Evolutionary conservation across 1,284 basidiomycete genomes (phyloP), one percentile per base, ranked within the genome.

Genomic region (Apiotrichum brassicae): DNA sequence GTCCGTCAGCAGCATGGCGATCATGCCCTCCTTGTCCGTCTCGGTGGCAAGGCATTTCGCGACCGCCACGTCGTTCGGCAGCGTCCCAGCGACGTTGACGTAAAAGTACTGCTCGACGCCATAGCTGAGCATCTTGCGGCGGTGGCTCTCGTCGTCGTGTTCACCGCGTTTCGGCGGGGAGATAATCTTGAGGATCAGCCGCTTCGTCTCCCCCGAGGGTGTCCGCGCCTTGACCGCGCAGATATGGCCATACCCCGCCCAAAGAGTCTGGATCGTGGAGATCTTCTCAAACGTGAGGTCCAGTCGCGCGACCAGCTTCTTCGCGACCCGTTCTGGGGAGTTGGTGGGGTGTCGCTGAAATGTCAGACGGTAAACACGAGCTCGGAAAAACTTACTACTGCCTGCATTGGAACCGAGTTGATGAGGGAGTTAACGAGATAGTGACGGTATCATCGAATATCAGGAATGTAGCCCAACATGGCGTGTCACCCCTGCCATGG

Each of bases 101-200:
- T 56, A 56, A 32, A 56, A 56, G 33, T 44, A 28, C 48, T 53
- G 51, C 51, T 56, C 54, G 24, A 56, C 54, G 8, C 28, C 48
- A 41, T 56, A 56, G 39, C 45, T 48, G 16, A 56, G 48, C 48
- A 56, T 56, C 39, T 56, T 56, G 43, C 54, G 54, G 30, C 44
- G 38, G 43, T 56, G 51, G 0, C 51, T 43, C 32, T 56, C 54
- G 42, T 50, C 51, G 9, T 4, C 12, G 1, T 26, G 23, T n/a
- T n/a, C n/a, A 0, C 11, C 23, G 19, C 9, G n/a, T 19, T 12
- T 5, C 6, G 54, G 54, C 12, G 51, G 48, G 2, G 38, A 23
- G 25, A 56, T 48, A 23, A 50, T 35, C 43, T 56, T 56, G 28
- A 56, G 48, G 20, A 56, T 41, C 1, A 53, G 43, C 16, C 28